Evolutionary conservation across 768 basidiomycete genomes (phyloP), one percentile per base, ranked within the genome.

Genomic region (Melanogaster broomeanus): DNA sequence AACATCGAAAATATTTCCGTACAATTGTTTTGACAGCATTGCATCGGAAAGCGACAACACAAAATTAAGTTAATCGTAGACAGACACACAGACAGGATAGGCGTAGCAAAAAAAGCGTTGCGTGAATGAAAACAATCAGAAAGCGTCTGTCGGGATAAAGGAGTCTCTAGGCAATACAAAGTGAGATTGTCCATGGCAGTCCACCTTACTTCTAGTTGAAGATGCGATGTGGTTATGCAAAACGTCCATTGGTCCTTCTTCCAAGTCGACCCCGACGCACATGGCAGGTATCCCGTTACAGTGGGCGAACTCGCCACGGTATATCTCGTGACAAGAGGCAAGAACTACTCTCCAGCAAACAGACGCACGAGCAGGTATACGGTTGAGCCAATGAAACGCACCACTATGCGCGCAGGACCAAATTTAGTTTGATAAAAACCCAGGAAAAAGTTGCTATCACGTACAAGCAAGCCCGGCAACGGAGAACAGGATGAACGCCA

Each of bases 401-500:
- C 75, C 44, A 93, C 92, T 95, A 55, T 33, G 42, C 0, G 25
- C n/a, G n/a, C n/a, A 28, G 22, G 25, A 40, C n/a, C 25, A 2
- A 34, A n/a, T 15, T 41, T 47, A 24, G 2, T 15, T 11, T 16
- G 31, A 24, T 13, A 24, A 12, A 31, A 13, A 31, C 31, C 16
- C 27, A 45, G 12, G 37, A 24, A 30, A 57, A 11, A 40, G 21
- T 30, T n/a, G 45, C 2, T 4, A 53, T 33, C 34, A 80, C 93
- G 71, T 62, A 96, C 93, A 77, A 12, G 93, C 92, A 35, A 97
- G 81, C 12, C 90, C 85, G 6, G 88, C 90, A 40, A 96, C 92
- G 1, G 90, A 91, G 71, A 86, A 94, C 49, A 98, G 69, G 53
- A 97, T 74, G 66, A 94, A 92, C 15, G 86, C 81, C 87, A 96